Evolutionary conservation across 2,329 filamentous ascomycete genomes (phyloP).

Genomic region (Venturia oleaginea): DNA sequence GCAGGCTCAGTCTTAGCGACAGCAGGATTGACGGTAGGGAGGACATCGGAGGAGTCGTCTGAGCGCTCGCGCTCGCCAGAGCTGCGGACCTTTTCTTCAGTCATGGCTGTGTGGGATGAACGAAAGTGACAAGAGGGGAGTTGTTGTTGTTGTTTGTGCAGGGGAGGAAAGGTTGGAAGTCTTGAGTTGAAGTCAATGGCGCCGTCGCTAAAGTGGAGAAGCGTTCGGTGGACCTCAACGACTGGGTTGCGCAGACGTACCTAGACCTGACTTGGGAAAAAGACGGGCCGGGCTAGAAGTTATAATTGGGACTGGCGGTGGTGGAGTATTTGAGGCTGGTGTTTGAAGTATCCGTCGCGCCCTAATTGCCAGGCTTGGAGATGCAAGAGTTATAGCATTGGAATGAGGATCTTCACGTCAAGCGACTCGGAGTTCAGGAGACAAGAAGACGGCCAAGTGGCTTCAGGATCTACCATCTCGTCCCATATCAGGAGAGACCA

Average conservation of each 20-base stretch:
- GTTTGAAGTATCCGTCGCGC: not conserved
- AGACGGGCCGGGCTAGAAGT: not conserved
- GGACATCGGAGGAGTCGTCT: constrained; percentile 43
- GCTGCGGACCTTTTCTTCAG: constrained; percentile 70
- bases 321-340: not conserved
- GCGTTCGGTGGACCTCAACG: not conserved
- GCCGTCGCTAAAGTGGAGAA: not conserved
- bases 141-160: not conserved
- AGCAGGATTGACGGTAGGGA: constrained; percentile 74
- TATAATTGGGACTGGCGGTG: not conserved
- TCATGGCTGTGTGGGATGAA: constrained; percentile 36
- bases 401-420: not conserved
- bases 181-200: not conserved
- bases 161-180: not conserved
- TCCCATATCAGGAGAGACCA: not conserved
- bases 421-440: not conserved
- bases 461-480: not conserved
- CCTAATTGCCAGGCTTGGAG: not conserved
- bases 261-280: not conserved
- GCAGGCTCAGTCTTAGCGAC: constrained; percentile 60
- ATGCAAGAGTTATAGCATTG: not conserved
- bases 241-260: not conserved
- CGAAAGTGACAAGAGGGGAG: not conserved
- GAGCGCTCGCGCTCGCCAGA: constrained; percentile 69
- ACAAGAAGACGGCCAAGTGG: not conserved